phyloP scores from a whole-genome alignment of 495 filamentous ascomycete genomes.

The Penicillium daleae region DNA sequence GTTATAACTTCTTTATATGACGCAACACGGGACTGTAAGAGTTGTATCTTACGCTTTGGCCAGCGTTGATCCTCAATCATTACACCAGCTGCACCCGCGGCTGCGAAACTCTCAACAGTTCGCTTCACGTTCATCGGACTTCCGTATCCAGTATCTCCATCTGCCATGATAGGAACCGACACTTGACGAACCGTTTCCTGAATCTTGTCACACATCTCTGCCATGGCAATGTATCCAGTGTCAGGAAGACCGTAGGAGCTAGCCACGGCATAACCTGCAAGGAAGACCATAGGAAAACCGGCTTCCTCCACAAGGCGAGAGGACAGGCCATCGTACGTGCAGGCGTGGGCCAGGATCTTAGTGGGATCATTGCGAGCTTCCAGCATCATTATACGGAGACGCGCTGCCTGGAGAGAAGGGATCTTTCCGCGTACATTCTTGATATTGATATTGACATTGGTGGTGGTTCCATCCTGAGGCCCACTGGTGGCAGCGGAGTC shows the following conservation, averaged over 20 bases:
- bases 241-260: constrained; percentile 44
- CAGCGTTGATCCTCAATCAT: constrained; percentile 51
- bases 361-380: constrained; percentile 38
- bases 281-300: constrained; percentile 45
- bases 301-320: constrained; percentile 46
- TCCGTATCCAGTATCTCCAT: constrained; percentile 48
- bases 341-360: constrained; percentile 43
- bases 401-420: constrained; percentile 38
- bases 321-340: constrained; percentile 45
- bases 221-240: constrained; percentile 49
- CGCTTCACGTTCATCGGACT: constrained; percentile 47
- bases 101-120: constrained; percentile 44
- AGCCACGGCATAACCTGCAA: constrained; percentile 40
- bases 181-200: constrained; percentile 42
- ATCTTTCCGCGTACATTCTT: constrained; percentile 35
- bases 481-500: constrained; percentile 12
- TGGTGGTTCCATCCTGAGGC: constrained; percentile 16
- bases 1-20: background rate
- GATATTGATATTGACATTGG: constrained; percentile 18
- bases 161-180: constrained; percentile 42
- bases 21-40: background rate
- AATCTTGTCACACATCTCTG: constrained; percentile 48
- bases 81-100: constrained; percentile 41
- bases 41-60: constrained; percentile 36
- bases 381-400: constrained; percentile 43